Percentiles rank a stretch among this genome's conserved stretches.
Evolutionary conservation across 2,329 filamentous ascomycete species (phyloP).

Genomic region (Monosporascus sp.): DNA sequence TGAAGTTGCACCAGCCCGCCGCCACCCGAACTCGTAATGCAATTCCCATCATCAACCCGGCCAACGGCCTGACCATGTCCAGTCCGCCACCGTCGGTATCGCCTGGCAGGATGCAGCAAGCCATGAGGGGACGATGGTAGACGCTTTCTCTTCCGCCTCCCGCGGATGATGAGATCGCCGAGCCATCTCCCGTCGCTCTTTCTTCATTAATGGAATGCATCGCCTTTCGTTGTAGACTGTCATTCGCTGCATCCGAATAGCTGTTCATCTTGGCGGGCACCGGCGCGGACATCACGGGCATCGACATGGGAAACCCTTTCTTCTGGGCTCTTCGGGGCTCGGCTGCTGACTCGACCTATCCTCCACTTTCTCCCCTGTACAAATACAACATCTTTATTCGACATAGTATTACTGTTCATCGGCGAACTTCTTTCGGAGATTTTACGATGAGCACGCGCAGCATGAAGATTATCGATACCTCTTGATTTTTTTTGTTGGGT

Average conservation of each 20-base stretch:
- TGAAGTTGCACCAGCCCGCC: constrained; percentile 87
- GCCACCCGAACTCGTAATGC: constrained; percentile 88
- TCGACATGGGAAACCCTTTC: constrained; percentile 34
- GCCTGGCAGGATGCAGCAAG: constrained; percentile 55
- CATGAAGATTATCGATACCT: constrained; percentile 42
- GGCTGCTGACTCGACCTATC: constrained; percentile 25
- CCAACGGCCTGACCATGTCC: constrained; percentile 79
- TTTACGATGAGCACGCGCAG: constrained; percentile 33
- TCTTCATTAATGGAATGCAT: constrained; percentile 18
- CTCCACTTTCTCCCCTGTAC: constrained; percentile 36
- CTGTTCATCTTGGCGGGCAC: constrained; percentile 48
- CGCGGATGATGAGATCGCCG: constrained; percentile 26
- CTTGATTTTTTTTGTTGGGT: constrained; percentile 31
- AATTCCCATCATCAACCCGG: constrained; percentile 96
- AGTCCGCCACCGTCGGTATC: constrained; percentile 76
- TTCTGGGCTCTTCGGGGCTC: constrained; percentile 23
- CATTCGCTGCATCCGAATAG: constrained; percentile 34
- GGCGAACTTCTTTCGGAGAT: constrained; percentile 19
- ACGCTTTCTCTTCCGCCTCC: constrained; percentile 29
- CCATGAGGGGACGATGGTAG: constrained; percentile 52
- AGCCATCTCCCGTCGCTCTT: constrained; percentile 29
- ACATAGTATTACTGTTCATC: constrained; percentile 35
- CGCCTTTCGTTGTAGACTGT: constrained; percentile 19
- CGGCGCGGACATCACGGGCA: constrained; percentile 37
- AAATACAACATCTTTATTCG: constrained; percentile 40